Percentiles rank a stretch among this genome's conserved stretches.
phyloP scores from a whole-genome alignment of 345 rosid species.

The Eucalyptus erythrocorys region DNA sequence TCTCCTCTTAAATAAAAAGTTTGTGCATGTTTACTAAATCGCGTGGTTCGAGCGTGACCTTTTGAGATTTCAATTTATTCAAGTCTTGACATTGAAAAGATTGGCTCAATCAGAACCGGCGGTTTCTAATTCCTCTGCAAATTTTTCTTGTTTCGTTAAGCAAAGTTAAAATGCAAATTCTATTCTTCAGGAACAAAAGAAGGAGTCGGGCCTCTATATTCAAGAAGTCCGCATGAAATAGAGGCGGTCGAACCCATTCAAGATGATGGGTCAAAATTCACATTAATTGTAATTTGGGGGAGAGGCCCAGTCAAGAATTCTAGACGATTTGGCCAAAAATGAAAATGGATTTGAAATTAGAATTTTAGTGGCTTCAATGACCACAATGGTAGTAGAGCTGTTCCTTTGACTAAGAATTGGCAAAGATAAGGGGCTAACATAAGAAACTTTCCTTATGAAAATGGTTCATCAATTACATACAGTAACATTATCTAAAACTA shows the following conservation, averaged over 20 bases:
- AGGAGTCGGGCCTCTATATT: background rate
- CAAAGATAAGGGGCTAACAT: background rate
- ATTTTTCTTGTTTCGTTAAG: background rate
- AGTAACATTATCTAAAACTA: background rate
- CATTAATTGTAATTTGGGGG: background rate
- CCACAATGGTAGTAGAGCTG: background rate
- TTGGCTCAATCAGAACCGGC: background rate
- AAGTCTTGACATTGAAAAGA: background rate
- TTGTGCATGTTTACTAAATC: background rate
- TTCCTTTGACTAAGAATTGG: background rate
- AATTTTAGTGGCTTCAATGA: background rate
- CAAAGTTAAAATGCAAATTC: background rate
- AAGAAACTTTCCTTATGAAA: background rate
- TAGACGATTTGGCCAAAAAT: background rate
- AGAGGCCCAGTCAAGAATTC: background rate
- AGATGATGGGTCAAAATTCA: background rate
- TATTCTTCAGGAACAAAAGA: background rate
- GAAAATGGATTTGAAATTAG: background rate
- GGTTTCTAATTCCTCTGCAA: background rate
- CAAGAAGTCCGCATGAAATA: background rate
- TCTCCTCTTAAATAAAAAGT: background rate
- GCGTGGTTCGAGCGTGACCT: rapidly evolving
- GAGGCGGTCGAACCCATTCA: background rate
- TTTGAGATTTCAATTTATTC: background rate
- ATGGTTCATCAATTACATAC: background rate